A percentile compares a stretch with the other conserved stretches of the same genome.
These are phyloP conservation scores for Stephania cephalantha DNA, from an alignment of 164 flowering plant genomes.

Conservation along the genomic window DNA sequence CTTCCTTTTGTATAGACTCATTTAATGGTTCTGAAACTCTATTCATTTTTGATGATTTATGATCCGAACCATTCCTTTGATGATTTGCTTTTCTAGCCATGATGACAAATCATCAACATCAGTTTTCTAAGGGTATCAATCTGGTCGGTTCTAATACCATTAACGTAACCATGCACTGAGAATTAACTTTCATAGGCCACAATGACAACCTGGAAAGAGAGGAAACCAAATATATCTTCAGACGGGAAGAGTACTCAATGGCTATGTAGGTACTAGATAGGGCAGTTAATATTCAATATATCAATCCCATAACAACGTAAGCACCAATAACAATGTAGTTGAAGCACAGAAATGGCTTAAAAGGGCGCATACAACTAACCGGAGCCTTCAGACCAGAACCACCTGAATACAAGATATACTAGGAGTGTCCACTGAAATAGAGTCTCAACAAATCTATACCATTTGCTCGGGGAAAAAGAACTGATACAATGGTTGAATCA, in stretches of 20 bases:
- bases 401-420: neutral
- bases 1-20: constrained; percentile 21
- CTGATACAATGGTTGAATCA: neutral
- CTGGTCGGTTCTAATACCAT: neutral
- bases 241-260: neutral
- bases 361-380: constrained; percentile 2
- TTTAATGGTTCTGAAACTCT: constrained; percentile 33
- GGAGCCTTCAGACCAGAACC: neutral
- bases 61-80: constrained; percentile 51
- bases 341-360: neutral
- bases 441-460: neutral
- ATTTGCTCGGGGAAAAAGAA: neutral
- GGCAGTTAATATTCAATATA: no score
- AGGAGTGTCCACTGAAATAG: neutral
- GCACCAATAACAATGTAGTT: neutral
- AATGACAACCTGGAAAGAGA: neutral
- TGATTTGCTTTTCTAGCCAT: constrained; percentile 74
- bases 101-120: neutral
- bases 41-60: constrained; percentile 32
- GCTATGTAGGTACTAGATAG: neutral
- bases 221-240: neutral
- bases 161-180: constrained; percentile 5
- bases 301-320: neutral
- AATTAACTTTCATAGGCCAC: neutral
- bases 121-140: neutral